Conservation (phyloP, 805 yeast species). For the Debaryomyces tyrocola region DNA sequence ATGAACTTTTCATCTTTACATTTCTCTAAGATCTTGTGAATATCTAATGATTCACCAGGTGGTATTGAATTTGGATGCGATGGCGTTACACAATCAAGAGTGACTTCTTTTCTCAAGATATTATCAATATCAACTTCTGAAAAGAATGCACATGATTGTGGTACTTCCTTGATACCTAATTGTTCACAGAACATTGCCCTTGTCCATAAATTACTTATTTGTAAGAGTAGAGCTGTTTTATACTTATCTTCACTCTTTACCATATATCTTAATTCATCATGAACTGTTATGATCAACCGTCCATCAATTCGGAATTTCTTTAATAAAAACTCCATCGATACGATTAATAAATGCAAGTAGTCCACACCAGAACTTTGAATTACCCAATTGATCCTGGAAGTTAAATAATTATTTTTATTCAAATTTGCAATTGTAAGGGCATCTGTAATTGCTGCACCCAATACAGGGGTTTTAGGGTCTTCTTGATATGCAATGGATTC, state of each 20-base stretch:
- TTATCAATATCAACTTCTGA: slow-evolving; percentile 90
- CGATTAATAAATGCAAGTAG: slow-evolving; percentile 79
- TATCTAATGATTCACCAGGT: slow-evolving; percentile 77
- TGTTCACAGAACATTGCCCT: slow-evolving; percentile 94
- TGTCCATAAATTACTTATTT: slow-evolving; percentile 92
- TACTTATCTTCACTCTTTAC: slow-evolving; percentile 73
- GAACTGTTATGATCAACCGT: slow-evolving; percentile 82
- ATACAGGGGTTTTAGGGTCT: slow-evolving; percentile 82
- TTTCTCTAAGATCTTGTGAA: slow-evolving; percentile 49
- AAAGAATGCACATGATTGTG: slow-evolving; percentile 94
- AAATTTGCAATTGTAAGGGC: slow-evolving; percentile 72
- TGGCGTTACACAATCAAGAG: slow-evolving; percentile 87
- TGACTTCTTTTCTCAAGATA: slow-evolving; percentile 90
- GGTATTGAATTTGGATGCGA: slow-evolving; percentile 71
- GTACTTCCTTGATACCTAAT: slow-evolving; percentile 83
- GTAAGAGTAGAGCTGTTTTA: slow-evolving; percentile 78
- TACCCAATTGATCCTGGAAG: slow-evolving; percentile 96
- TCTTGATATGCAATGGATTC: slow-evolving; percentile 84
- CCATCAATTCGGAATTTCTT: slow-evolving; percentile 68
- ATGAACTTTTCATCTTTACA: slow-evolving; percentile 16
- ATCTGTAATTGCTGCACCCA: slow-evolving; percentile 90
- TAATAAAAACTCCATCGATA: slow-evolving; percentile 83
- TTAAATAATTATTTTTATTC: slow-evolving; percentile 64
- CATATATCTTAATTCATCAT: slow-evolving; percentile 88
- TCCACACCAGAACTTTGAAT: slow-evolving; percentile 98